Evolutionary conservation across 192 early-diverging fungal genomes (phyloP).

Genomic region (Podila minutissima): DNA sequence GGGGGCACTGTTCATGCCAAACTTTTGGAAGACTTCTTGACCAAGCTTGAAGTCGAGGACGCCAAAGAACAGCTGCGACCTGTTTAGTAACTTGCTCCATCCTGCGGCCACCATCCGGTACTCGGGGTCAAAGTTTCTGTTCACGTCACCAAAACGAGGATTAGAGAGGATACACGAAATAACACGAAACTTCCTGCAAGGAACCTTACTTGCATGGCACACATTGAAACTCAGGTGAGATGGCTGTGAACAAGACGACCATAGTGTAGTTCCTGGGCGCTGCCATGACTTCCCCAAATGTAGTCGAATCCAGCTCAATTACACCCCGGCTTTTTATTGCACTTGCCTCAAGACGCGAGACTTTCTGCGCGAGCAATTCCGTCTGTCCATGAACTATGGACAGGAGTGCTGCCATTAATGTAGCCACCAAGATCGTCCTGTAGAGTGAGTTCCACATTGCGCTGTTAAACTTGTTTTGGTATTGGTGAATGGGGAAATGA

Average conservation of each 20-base stretch:
- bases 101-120: slow-evolving; percentile 66
- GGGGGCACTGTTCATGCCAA: slow-evolving; percentile 67
- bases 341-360: slow-evolving; percentile 16
- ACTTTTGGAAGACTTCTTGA: slow-evolving; percentile 70
- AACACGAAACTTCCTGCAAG: not conserved
- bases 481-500: too few relatives aligned
- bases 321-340: slow-evolving; percentile 42
- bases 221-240: slow-evolving; percentile 69
- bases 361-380: slow-evolving; percentile 24
- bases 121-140: slow-evolving; percentile 77
- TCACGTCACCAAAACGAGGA: not conserved
- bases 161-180: not conserved
- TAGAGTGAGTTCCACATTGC: too few relatives aligned
- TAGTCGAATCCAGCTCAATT: slow-evolving; percentile 64
- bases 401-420: too few relatives aligned
- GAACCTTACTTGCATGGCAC: slow-evolving; percentile 73
- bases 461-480: too few relatives aligned
- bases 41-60: slow-evolving; percentile 72
- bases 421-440: too few relatives aligned
- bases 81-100: slow-evolving; percentile 50
- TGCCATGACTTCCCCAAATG: slow-evolving; percentile 67
- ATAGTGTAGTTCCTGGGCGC: slow-evolving; percentile 76
- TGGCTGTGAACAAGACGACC: slow-evolving; percentile 73
- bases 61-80: slow-evolving; percentile 67
- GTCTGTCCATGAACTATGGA: too few relatives aligned